Base-by-base conservation (phyloP, 1,284 basidiomycete genomes). In the Exobasidium cylindrosporum region DNA sequence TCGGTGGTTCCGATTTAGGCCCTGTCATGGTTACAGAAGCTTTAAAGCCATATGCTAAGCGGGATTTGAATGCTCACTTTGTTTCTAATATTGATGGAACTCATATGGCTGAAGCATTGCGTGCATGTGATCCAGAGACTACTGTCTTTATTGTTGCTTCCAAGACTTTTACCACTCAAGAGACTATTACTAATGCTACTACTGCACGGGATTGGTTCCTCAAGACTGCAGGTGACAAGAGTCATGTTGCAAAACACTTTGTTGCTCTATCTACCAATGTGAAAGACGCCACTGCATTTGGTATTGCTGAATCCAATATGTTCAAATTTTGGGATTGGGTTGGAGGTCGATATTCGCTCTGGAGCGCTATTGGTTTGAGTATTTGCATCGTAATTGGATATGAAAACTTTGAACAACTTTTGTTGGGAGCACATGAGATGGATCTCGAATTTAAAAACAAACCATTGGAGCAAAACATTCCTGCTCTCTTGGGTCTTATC, bases 261-360 rank as follows among this genome's bases (percentile, higher is more conserved):
- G 94, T 97, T 50, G 95, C 96, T 7, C 87, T 98, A 63, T 92
- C 90, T 77, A 98, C 96, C 68, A 98, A 98, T 83, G 92, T 91
- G 62, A 87, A 89, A 80, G 92, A 90, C 4, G 96, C 97, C 61
- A 92, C 92, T 31, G 87, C 85, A n/a, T 98, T 98, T 76, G 96
- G 95, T 60, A 98, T 98, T 75, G 85, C 88, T 64, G 83, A 89
- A 73, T 85, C 87, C 73, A 97, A 97, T 84, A 98, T 98, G 94
- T 98, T 98, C 87, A 88, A 90, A 81, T 98, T 98, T 87, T 98
- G 95, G 95, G 96, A 98, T 83, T 98, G 96, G 96, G 95, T 98
- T 69, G 95, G 95, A 68, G 95, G 96, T 46, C 88, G 95, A 69
- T 98, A 98, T 86, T 93, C 90, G 72, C 86, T 98, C 73, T 98